phyloP scores from a whole-genome alignment of 352 stramenopile species.

The Nothophytophthora sp. region DNA sequence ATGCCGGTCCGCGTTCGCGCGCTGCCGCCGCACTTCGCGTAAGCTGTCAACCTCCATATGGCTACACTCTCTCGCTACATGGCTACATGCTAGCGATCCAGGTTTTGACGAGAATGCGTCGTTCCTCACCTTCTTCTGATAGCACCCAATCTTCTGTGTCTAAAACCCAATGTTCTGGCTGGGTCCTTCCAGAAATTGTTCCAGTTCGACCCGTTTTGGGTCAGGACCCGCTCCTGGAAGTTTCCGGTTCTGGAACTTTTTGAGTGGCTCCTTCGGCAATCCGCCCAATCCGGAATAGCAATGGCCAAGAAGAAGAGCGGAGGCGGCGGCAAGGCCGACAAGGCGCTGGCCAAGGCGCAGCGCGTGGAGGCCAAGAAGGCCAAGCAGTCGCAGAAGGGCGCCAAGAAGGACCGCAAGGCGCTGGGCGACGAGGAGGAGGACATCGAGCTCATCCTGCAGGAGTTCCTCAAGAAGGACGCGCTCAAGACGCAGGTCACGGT shows the following conservation, averaged over 20 bases:
- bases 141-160: too few relatives aligned
- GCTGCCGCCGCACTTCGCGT: slow-evolving; percentile 12
- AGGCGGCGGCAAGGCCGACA: slow-evolving; percentile 56
- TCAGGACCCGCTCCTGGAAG: too few relatives aligned
- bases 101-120: too few relatives aligned
- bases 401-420: slow-evolving; percentile 83
- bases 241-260: background rate
- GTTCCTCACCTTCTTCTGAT: too few relatives aligned
- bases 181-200: slow-evolving; percentile 7
- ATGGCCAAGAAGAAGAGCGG: slow-evolving; percentile 80
- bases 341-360: slow-evolving; percentile 69
- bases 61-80: too few relatives aligned
- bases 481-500: slow-evolving; percentile 66
- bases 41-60: too few relatives aligned
- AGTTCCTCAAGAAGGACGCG: slow-evolving; percentile 82
- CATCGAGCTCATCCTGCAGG: slow-evolving; percentile 77
- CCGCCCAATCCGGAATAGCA: background rate
- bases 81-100: too few relatives aligned
- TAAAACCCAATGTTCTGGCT: too few relatives aligned
- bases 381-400: slow-evolving; percentile 73
- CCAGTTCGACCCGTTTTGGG: too few relatives aligned
- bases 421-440: slow-evolving; percentile 78
- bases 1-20: slow-evolving; percentile 21
- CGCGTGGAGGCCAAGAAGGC: slow-evolving; percentile 83
- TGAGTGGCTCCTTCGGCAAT: background rate